A percentile compares a stretch with the other conserved stretches of the same genome.
phyloP scores from a whole-genome alignment of 1,139 yeast genomes.

The Hanseniaspora uvarum region DNA sequence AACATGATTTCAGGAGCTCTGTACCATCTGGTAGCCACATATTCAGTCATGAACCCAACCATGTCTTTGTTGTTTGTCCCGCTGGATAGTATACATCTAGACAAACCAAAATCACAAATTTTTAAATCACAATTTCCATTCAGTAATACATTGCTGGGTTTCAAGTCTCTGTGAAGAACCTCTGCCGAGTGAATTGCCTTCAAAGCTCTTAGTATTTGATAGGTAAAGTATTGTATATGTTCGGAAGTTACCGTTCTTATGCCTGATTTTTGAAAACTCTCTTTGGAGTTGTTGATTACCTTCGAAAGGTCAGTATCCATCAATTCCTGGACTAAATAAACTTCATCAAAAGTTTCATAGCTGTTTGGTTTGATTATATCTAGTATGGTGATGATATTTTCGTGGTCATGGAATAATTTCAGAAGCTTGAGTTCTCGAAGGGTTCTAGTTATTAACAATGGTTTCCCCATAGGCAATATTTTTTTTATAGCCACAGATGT shows the following conservation, averaged over 20 bases:
- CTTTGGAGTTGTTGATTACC: slow-evolving; percentile 35
- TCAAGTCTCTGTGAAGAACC: slow-evolving; percentile 78
- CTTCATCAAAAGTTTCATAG: slow-evolving; percentile 58
- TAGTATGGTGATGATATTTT: slow-evolving; percentile 84
- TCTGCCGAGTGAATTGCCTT: slow-evolving; percentile 56
- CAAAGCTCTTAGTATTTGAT: slow-evolving; percentile 49
- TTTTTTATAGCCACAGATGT: slow-evolving; percentile 84
- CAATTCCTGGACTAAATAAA: slow-evolving; percentile 58
- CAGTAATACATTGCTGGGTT: slow-evolving; percentile 74
- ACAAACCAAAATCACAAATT: slow-evolving; percentile 87
- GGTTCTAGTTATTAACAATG: slow-evolving; percentile 79
- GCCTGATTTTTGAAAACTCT: slow-evolving; percentile 12
- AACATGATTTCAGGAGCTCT: slow-evolving; percentile 73
- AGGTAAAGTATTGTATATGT: slow-evolving; percentile 58
- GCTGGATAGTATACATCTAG: slow-evolving; percentile 69
- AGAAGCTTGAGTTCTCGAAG: slow-evolving; percentile 77
- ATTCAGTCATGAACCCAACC: slow-evolving; percentile 52
- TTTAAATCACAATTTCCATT: slow-evolving; percentile 88
- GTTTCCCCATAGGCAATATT: slow-evolving; percentile 80
- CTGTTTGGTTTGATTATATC: slow-evolving; percentile 73
- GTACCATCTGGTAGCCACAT: slow-evolving; percentile 74
- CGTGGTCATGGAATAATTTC: slow-evolving; percentile 81
- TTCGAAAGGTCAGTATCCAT: slow-evolving; percentile 62
- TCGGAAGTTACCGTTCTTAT: slow-evolving; percentile 38
- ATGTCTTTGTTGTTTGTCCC: slow-evolving; percentile 33